Conservation (phyloP, 805 yeast species). For the Danielia reshetovae region DNA sequence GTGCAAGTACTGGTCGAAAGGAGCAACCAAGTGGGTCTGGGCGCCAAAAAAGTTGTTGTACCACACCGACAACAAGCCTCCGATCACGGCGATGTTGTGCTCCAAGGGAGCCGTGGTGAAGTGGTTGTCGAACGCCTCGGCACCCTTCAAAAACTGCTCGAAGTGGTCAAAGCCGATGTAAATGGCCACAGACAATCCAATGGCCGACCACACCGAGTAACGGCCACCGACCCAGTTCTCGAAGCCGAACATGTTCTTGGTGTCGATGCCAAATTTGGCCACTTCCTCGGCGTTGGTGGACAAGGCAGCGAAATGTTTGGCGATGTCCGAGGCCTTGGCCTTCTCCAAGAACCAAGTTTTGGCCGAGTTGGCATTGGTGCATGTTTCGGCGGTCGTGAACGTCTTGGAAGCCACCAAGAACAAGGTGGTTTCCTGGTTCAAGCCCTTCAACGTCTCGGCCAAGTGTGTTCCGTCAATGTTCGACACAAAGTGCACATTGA, state of each 20-base stretch:
- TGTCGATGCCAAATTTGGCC: slow-evolving; percentile 92
- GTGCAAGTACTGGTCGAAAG: slow-evolving; percentile 97
- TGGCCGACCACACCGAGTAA: slow-evolving; percentile 99
- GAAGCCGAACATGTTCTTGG: slow-evolving; percentile 97
- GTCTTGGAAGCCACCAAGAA: slow-evolving; percentile 94
- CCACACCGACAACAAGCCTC: slow-evolving; percentile 95
- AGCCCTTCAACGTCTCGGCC: slow-evolving; percentile 78
- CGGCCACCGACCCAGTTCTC: slow-evolving; percentile 99
- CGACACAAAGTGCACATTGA: slow-evolving; percentile 88
- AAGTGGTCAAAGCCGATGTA: slow-evolving; percentile 96
- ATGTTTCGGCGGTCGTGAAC: slow-evolving; percentile 98
- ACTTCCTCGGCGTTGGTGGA: slow-evolving; percentile 93
- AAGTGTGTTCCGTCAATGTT: slow-evolving; percentile 98
- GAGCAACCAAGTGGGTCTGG: slow-evolving; percentile 97
- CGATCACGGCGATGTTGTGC: slow-evolving; percentile 87
- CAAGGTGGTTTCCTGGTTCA: slow-evolving; percentile 88
- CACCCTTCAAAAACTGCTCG: slow-evolving; percentile 90
- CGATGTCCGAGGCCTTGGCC: slow-evolving; percentile 74
- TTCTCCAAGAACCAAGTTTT: slow-evolving; percentile 85
- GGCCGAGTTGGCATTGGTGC: slow-evolving; percentile 93
- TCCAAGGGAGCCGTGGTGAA: slow-evolving; percentile 80
- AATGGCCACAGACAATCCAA: slow-evolving; percentile 91
- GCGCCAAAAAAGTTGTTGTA: slow-evolving; percentile 98
- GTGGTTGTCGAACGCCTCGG: slow-evolving; percentile 94
- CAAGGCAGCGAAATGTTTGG: slow-evolving; percentile 96